These are phyloP conservation scores for Amorphotheca resinae DNA, from an alignment of 495 filamentous ascomycete genomes.

Conservation along the genomic window DNA sequence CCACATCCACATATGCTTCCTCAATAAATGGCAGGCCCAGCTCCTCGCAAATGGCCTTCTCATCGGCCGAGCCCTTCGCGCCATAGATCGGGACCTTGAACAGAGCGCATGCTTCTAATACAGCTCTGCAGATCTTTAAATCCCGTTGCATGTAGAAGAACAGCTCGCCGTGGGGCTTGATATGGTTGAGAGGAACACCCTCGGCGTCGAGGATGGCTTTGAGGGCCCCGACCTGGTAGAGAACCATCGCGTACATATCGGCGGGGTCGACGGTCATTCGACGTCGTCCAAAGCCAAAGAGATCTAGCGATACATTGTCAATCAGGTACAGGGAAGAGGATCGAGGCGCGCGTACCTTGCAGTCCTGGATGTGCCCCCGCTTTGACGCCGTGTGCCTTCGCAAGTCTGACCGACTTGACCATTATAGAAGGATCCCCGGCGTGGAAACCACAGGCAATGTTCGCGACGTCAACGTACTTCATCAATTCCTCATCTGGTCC, in stretches of 20 bases:
- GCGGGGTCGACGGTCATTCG: conserved; percentile 41
- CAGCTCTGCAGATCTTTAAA: conserved; percentile 30
- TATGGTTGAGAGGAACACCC: conserved; percentile 40
- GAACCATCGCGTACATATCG: conserved; percentile 41
- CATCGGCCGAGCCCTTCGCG: conserved; percentile 38
- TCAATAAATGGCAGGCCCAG: conserved; percentile 41
- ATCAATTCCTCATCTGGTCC: conserved; percentile 47
- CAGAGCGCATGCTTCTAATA: conserved; percentile 38
- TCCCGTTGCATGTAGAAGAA: conserved; percentile 47
- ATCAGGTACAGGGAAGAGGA: no score
- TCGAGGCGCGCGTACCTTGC: no score
- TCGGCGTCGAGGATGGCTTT: conserved; percentile 44
- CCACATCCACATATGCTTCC: conserved; percentile 46
- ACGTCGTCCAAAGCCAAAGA: conserved; percentile 50
- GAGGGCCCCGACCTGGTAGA: conserved; percentile 50
- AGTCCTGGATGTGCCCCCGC: conserved; percentile 50
- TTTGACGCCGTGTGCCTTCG: conserved; percentile 39
- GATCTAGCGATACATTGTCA: no score
- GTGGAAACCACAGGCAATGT: conserved; percentile 51
- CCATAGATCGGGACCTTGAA: conserved; percentile 43
- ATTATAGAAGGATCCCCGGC: conserved; percentile 48
- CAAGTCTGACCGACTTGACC: conserved; percentile 40
- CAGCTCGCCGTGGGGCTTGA: conserved; percentile 46
- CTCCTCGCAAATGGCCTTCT: conserved; percentile 40
- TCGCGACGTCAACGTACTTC: conserved; percentile 46